A percentile compares a stretch with the other conserved stretches of the same genome.
phyloP scores from a whole-genome alignment of 176 grass and related monocot species.

The Triticum aestivum region DNA sequence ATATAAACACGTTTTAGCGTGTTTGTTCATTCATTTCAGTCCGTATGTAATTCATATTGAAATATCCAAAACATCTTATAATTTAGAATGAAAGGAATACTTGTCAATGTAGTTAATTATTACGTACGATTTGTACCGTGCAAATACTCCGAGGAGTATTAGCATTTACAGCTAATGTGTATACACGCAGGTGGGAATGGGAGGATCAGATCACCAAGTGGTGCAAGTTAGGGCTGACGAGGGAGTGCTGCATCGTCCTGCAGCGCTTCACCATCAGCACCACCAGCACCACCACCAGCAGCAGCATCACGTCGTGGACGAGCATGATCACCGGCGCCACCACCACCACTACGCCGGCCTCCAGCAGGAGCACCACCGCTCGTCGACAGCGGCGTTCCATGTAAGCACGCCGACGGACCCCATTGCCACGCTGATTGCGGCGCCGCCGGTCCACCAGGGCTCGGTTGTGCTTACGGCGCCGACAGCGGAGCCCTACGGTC shows the following conservation, averaged over 20 bases:
- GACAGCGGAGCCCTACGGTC: constrained; percentile 34
- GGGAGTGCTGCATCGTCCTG: background rate
- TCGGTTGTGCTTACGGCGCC: constrained; percentile 30
- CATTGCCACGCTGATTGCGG: constrained; percentile 45
- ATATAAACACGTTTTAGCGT: no score
- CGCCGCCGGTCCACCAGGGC: constrained; percentile 40
- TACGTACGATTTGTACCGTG: background rate
- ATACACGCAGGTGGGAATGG: constrained; percentile 37
- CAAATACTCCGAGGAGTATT: background rate
- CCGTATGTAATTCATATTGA: no score
- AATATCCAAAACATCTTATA: no score
- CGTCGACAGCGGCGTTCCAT: constrained; percentile 31
- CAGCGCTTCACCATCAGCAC: constrained; percentile 20
- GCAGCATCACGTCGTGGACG: constrained; percentile 22
- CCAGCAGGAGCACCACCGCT: constrained; percentile 32
- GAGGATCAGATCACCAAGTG: constrained; percentile 28
- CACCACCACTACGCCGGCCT: constrained; percentile 36
- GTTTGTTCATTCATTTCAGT: no score
- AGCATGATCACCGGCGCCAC: constrained; percentile 30
- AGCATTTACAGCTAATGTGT: background rate
- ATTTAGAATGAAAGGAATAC: no score
- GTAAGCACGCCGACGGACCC: constrained; percentile 38
- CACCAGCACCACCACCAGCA: background rate
- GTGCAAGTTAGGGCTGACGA: constrained; percentile 20
- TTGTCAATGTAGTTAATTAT: background rate